A percentile compares a stretch with the other conserved stretches of the same genome.
Conservation (phyloP, 352 stramenopile species). For the Phytopythium montanum region DNA sequence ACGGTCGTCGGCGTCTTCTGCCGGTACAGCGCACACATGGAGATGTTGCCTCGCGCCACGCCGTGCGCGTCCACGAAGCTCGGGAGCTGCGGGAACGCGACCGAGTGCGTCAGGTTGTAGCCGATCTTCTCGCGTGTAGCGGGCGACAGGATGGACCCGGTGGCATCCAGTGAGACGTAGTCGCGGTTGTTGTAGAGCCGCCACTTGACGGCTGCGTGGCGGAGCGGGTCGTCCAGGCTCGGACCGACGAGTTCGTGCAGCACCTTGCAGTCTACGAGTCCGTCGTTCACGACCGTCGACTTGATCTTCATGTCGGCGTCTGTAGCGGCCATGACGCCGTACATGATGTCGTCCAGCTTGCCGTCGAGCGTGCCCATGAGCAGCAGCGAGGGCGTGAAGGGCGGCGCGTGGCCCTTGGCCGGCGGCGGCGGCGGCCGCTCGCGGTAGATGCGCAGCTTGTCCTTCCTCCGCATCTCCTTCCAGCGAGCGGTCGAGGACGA, state of each 20-base stretch:
- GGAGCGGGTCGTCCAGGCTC: constrained; percentile 27
- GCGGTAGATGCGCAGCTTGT: constrained; percentile 28
- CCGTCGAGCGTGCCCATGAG: constrained; percentile 25
- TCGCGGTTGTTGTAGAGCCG: constrained; percentile 27
- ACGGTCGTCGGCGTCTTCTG: constrained; percentile 23
- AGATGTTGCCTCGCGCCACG: constrained; percentile 32
- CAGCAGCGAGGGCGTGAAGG: constrained; percentile 25
- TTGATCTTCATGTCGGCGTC: constrained; percentile 31
- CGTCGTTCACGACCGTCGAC: constrained; percentile 24
- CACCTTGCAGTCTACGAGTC: constrained; percentile 28
- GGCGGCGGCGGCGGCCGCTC: constrained; percentile 11
- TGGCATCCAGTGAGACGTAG: constrained; percentile 33
- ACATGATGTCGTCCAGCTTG: constrained; percentile 34
- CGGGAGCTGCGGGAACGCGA: constrained; percentile 27
- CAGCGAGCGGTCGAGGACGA: constrained; percentile 7
- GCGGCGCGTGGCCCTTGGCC: constrained; percentile 1
- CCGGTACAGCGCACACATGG: constrained; percentile 31
- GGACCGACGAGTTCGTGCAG: constrained; percentile 22
- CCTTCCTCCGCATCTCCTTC: constrained; percentile 18
- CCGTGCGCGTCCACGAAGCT: constrained; percentile 18
- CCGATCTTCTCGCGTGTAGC: constrained; percentile 21
- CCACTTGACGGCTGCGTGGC: constrained; percentile 31
- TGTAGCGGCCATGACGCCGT: constrained; percentile 21
- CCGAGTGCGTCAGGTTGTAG: constrained; percentile 29
- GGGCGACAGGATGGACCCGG: constrained; percentile 17